Percentiles rank a stretch among this genome's conserved stretches.
Conservation (phyloP, 2,329 filamentous ascomycete genomes). For the Aureobasidium sp. region DNA sequence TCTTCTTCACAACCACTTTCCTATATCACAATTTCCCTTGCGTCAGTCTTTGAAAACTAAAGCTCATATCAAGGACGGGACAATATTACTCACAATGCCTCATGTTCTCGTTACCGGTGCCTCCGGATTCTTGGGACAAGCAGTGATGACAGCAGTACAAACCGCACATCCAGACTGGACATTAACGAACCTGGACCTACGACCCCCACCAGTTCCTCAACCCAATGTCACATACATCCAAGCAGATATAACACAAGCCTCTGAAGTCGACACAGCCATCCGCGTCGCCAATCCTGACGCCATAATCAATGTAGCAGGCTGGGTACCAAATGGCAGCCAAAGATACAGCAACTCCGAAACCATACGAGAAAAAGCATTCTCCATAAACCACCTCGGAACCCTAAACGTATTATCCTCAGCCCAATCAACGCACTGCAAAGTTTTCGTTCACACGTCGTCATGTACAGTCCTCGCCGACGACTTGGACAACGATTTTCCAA, state of each 20-base stretch:
- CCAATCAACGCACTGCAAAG: constrained; percentile 57
- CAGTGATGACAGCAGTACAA: constrained; percentile 31
- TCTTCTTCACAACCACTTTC: too few relatives aligned
- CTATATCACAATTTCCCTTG: too few relatives aligned
- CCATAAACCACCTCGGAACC: constrained; percentile 86
- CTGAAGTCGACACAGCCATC: constrained; percentile 40
- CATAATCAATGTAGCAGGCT: constrained; percentile 78
- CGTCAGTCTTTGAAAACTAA: too few relatives aligned
- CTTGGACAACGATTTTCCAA: constrained; percentile 59
- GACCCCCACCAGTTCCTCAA: constrained; percentile 21
- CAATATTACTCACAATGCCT: neutral
- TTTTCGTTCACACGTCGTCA: constrained; percentile 83
- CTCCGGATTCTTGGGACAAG: constrained; percentile 37
- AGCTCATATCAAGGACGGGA: constrained; percentile 12
- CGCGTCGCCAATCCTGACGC: constrained; percentile 62
- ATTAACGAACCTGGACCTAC: constrained; percentile 33
- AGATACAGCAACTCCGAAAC: constrained; percentile 31
- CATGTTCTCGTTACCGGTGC: constrained; percentile 39
- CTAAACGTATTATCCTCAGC: constrained; percentile 67
- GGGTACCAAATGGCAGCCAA: constrained; percentile 29
- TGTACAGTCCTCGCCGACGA: constrained; percentile 83
- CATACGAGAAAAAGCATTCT: constrained; percentile 54
- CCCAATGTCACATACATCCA: constrained; percentile 26
- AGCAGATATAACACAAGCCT: constrained; percentile 31
- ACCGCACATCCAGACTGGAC: constrained; percentile 27